Evolutionary conservation across 1,139 yeast genomes (phyloP), one percentile per base, ranked within the genome.

Genomic region (Kluyveromyces sp.): DNA sequence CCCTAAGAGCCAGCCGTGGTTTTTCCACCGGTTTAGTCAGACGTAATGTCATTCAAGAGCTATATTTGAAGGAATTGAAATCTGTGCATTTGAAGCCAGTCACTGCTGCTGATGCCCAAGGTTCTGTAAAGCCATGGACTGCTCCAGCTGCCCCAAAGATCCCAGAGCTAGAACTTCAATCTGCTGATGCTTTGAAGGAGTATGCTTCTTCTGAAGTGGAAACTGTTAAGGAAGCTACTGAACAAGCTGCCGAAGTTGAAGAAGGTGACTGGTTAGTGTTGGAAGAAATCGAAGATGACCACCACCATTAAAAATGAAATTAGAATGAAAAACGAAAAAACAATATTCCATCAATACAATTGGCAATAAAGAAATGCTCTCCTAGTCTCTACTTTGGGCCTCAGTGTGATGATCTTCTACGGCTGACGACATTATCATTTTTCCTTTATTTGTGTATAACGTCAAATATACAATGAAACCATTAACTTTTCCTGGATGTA

Each of bases 61-160:
- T 90, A 59, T 92, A 90, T 74, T 73, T 90, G 64, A 83, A 78
- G 70, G 95, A 88, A 70, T 75, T 92, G 71, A 86, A 83, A 74
- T 80, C 81, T 51, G 88, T 84, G 80, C 87, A 89, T 77, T 90
- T 96, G 65, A 77, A 83, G 53, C 81, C 90, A 53, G 65, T 82
- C 53, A 71, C 87, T 47, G 79, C 85, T 52, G 72, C 78, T 59
- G 95, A 86, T 60, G 81, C 90, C 51, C 88, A 81, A 64, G 80
- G 81, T 53, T 78, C 83, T 55, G 94, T 89, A 58, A 81, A 83
- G 73, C 79, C 85, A 59, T 89, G 95, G 86, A 70, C 76, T 52
- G 75, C 81, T 57, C 96, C 96, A 58, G 64, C 75, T 54, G 79
- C 86, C 59, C 92, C 96, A 58, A 64, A 77, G 53, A 70, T 74